These are phyloP conservation scores for Elaeagnus macrophylla DNA, from an alignment of 306 rosid species.

Conservation along the genomic window DNA sequence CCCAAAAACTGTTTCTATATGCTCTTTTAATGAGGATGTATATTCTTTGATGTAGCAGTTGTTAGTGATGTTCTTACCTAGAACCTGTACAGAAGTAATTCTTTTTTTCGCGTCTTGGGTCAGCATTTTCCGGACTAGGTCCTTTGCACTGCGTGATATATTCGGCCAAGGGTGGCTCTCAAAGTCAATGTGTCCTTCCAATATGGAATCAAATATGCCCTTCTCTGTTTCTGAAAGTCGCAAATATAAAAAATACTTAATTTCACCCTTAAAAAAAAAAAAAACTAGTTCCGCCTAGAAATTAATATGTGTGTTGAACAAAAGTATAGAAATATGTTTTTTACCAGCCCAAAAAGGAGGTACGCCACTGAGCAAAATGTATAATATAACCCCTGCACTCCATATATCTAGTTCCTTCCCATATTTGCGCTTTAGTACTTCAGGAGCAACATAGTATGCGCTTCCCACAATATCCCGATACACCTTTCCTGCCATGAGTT, in stretches of 20 bases:
- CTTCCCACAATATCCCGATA: constrained; percentile 73
- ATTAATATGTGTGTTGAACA: not conserved
- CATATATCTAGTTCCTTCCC: constrained; percentile 81
- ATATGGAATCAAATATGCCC: constrained; percentile 79
- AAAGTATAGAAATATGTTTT: not conserved
- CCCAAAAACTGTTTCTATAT: too few relatives aligned
- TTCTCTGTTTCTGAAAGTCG: constrained; percentile 58
- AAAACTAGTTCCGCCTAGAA: constrained; percentile 1
- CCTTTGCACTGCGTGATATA: constrained; percentile 79
- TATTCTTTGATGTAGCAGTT: not conserved
- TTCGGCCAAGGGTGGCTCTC: constrained; percentile 73
- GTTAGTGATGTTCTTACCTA: constrained; percentile 38
- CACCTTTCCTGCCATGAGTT: constrained; percentile 51
- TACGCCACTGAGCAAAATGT: constrained; percentile 73
- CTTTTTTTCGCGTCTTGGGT: constrained; percentile 73
- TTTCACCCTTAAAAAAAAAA: constrained; percentile 9
- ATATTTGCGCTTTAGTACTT: constrained; percentile 61
- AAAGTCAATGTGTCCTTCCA: constrained; percentile 71
- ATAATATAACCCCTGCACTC: constrained; percentile 83
- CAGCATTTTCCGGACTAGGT: constrained; percentile 68
- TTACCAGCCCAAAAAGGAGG: constrained; percentile 99
- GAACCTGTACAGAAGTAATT: constrained; percentile 62
- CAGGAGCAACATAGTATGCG: constrained; percentile 90
- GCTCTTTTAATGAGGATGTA: too few relatives aligned
- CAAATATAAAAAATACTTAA: constrained; percentile 9